A percentile compares a stretch with the other conserved stretches of the same genome.
Conservation (phyloP, 495 filamentous ascomycete genomes). For the Aspergillus bertholletiae region DNA sequence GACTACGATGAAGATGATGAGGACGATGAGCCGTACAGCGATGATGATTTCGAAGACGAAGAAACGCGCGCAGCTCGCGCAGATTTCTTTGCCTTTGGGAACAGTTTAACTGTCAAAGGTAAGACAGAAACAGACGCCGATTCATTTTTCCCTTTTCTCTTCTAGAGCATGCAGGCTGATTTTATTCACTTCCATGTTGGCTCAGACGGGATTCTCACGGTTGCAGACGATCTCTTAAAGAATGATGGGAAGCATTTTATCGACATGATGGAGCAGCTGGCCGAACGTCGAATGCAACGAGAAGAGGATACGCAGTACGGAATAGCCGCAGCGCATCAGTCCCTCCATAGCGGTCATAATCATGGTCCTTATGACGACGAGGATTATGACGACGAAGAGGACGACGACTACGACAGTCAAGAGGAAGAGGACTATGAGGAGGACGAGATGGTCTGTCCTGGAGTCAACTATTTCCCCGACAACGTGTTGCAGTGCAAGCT, state of each 20-base stretch:
- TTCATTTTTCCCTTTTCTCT: constrained; percentile 6
- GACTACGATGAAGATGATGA: constrained; percentile 58
- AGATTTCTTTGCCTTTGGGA: constrained; percentile 96
- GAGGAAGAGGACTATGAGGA: constrained; percentile 85
- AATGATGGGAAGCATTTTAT: constrained; percentile 99
- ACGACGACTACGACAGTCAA: constrained; percentile 84
- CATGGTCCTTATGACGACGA: constrained; percentile 71
- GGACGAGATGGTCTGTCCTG: constrained; percentile 67
- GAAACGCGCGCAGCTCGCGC: constrained; percentile 50
- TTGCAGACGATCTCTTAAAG: constrained; percentile 96
- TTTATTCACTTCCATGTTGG: constrained; percentile 26
- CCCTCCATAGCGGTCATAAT: constrained; percentile 58
- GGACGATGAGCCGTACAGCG: constrained; percentile 52
- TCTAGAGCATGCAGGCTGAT: constrained; percentile 23
- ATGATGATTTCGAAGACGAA: constrained; percentile 52
- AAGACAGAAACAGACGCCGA: constrained; percentile 22
- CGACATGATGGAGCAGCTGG: constrained; percentile 99
- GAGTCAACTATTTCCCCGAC: constrained; percentile 8
- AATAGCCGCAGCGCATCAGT: constrained; percentile 54
- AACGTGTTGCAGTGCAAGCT: constrained; percentile 12
- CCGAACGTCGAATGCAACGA: constrained; percentile 92
- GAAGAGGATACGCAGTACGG: constrained; percentile 84
- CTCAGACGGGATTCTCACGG: constrained; percentile 94
- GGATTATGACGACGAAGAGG: constrained; percentile 72
- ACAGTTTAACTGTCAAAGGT: constrained; percentile 97